Evolutionary conservation across 1,284 basidiomycete species (phyloP).

Genomic region (Clitocybe nebularis): DNA sequence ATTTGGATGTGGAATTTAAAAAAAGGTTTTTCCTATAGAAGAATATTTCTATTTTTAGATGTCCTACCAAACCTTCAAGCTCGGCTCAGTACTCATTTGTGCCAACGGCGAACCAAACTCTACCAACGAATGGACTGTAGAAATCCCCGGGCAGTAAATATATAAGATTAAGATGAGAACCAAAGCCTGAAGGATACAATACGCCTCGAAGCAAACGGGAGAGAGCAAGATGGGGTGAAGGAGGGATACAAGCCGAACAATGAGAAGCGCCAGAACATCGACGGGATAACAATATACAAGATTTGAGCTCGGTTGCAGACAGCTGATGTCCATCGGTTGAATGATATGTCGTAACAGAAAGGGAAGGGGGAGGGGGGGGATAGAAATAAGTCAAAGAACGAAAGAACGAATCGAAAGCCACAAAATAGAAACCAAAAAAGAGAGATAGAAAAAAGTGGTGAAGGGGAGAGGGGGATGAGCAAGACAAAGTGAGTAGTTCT

Average conservation of each 20-base stretch:
- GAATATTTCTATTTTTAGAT: too few relatives aligned
- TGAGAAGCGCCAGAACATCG: background rate
- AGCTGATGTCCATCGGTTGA: background rate
- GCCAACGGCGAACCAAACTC: too few relatives aligned
- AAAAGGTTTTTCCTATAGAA: too few relatives aligned
- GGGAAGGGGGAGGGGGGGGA: background rate
- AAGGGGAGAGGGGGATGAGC: background rate
- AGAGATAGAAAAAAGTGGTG: background rate
- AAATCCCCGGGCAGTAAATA: too few relatives aligned
- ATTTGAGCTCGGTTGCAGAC: too few relatives aligned
- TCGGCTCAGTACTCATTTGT: too few relatives aligned
- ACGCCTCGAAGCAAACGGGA: background rate
- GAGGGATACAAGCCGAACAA: background rate
- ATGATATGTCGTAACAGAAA: background rate
- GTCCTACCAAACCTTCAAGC: too few relatives aligned
- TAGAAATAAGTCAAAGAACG: background rate
- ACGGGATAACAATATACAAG: background rate
- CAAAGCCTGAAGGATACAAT: background rate
- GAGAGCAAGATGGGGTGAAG: background rate
- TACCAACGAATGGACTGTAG: too few relatives aligned
- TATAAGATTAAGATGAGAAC: constrained; percentile 1
- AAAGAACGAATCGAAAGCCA: background rate
- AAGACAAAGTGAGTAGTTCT: background rate
- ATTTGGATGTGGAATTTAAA: background rate
- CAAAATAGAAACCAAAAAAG: background rate